phyloP scores from a whole-genome alignment of 345 rosid species.

The Euphorbia tirucalli region DNA sequence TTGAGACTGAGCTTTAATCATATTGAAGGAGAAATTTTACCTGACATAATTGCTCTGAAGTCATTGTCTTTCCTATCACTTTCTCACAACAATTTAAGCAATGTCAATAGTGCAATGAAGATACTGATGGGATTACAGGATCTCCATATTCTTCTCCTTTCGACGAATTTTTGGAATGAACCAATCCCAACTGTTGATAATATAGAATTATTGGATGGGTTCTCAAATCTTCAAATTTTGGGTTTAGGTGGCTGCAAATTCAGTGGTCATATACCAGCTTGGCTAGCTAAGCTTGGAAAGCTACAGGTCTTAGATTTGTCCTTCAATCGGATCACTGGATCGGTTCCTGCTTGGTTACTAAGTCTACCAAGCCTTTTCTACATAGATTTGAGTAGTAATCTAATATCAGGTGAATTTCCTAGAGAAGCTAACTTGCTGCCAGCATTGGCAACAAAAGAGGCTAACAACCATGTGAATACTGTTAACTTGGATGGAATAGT shows the following conservation, averaged over 20 bases:
- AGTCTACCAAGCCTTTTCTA: constrained; percentile 58
- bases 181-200: constrained; percentile 44
- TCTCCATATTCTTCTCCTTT: constrained; percentile 59
- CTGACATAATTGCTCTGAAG: constrained; percentile 47
- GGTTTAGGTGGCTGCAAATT: constrained; percentile 66
- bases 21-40: constrained; percentile 57
- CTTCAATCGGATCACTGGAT: constrained; percentile 50
- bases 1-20: constrained; percentile 72
- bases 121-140: constrained; percentile 57
- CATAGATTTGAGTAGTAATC: constrained; percentile 67
- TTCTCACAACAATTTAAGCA: constrained; percentile 60
- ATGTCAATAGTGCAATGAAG: constrained; percentile 61
- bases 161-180: constrained; percentile 57
- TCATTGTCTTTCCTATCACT: constrained; percentile 72
- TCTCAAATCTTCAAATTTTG: constrained; percentile 60
- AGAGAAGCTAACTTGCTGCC: constrained; percentile 37
- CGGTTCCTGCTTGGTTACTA: constrained; percentile 73
- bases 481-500: too few species aligned
- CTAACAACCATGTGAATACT: constrained; percentile 34
- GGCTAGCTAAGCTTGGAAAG: constrained; percentile 54
- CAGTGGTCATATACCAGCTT: constrained; percentile 61
- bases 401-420: constrained; percentile 64
- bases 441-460: constrained; percentile 47
- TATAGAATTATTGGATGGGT: constrained; percentile 40
- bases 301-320: constrained; percentile 76